These are phyloP conservation scores for Xylaria curta DNA, from an alignment of 495 filamentous ascomycete genomes.

Conservation along the genomic window DNA sequence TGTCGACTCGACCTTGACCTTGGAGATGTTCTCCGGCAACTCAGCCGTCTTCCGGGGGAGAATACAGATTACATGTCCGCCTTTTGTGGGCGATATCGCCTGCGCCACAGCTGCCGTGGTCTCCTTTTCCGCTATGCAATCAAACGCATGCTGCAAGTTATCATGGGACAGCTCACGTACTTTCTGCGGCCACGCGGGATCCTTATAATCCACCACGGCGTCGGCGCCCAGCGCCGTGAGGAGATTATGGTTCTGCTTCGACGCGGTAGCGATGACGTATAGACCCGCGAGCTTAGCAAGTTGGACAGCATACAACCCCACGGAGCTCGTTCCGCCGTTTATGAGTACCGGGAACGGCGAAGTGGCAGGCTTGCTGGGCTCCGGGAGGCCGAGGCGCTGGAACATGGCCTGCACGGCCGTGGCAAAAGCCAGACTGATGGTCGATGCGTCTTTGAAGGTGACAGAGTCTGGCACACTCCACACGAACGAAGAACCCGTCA, in stretches of 20 bases:
- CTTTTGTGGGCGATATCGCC: slow-evolving; percentile 32
- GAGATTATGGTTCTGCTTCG: slow-evolving; percentile 58
- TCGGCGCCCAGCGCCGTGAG: slow-evolving; percentile 60
- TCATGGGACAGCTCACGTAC: slow-evolving; percentile 33
- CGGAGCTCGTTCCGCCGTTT: slow-evolving; percentile 64
- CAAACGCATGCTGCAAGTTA: slow-evolving; percentile 31
- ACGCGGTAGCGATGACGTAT: slow-evolving; percentile 62
- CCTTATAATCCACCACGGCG: slow-evolving; percentile 62
- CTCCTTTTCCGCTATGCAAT: slow-evolving; percentile 30
- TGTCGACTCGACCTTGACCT: slow-evolving; percentile 36
- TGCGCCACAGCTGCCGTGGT: slow-evolving; percentile 23
- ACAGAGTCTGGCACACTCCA: slow-evolving; percentile 55
- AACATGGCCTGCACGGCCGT: slow-evolving; percentile 63
- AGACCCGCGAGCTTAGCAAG: slow-evolving; percentile 63
- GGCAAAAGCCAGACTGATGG: slow-evolving; percentile 60
- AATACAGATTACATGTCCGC: slow-evolving; percentile 32
- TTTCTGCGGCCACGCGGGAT: slow-evolving; percentile 33
- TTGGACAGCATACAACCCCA: slow-evolving; percentile 67
- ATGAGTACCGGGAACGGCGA: slow-evolving; percentile 55
- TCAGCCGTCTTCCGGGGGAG: slow-evolving; percentile 30
- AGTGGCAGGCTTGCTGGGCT: slow-evolving; percentile 40
- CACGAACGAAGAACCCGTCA: slow-evolving; percentile 43
- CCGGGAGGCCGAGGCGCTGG: slow-evolving; percentile 48
- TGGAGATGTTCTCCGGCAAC: slow-evolving; percentile 28
- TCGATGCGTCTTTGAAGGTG: slow-evolving; percentile 53